phyloP scores from a whole-genome alignment of 768 basidiomycete genomes.

The Pleurotus tuber-regium region DNA sequence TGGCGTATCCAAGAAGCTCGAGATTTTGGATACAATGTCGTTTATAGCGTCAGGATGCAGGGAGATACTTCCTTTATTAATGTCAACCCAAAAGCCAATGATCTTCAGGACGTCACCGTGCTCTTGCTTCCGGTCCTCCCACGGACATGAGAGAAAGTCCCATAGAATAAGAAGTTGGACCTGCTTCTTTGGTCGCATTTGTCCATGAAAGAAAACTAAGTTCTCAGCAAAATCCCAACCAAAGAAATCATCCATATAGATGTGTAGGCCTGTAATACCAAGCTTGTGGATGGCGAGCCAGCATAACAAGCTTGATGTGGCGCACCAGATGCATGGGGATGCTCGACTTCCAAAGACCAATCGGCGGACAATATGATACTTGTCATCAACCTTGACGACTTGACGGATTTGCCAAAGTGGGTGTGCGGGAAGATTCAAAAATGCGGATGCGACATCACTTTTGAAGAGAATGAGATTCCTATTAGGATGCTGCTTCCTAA shows the following conservation, averaged over 20 bases:
- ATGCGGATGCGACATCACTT: conserved; percentile 27
- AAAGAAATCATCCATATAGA: conserved; percentile 29
- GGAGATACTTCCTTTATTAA: conserved; percentile 20
- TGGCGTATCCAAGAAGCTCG: neutral
- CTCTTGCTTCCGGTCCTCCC: conserved; percentile 25
- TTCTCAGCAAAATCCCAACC: conserved; percentile 23
- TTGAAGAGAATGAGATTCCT: conserved; percentile 21
- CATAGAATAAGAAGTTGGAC: conserved; percentile 24
- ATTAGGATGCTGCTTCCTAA: conserved; percentile 1
- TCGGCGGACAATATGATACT: conserved; percentile 22
- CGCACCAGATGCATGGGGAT: conserved; percentile 23
- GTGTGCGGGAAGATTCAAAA: conserved; percentile 28
- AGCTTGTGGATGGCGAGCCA: conserved; percentile 23
- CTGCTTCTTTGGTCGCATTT: conserved; percentile 18
- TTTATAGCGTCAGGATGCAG: conserved; percentile 15
- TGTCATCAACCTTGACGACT: conserved; percentile 23
- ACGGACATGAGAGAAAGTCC: conserved; percentile 24
- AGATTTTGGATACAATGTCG: conserved; percentile 17
- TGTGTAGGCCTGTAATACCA: conserved; percentile 19
- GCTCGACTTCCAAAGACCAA: conserved; percentile 26
- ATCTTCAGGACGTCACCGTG: conserved; percentile 23
- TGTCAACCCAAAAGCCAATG: conserved; percentile 34
- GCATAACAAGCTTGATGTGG: conserved; percentile 23
- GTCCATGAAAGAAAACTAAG: conserved; percentile 20
- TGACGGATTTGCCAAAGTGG: conserved; percentile 32